Evolutionary conservation across 148 eudicot genomes (phyloP).

Genomic region (Rhododendron griersonianum): DNA sequence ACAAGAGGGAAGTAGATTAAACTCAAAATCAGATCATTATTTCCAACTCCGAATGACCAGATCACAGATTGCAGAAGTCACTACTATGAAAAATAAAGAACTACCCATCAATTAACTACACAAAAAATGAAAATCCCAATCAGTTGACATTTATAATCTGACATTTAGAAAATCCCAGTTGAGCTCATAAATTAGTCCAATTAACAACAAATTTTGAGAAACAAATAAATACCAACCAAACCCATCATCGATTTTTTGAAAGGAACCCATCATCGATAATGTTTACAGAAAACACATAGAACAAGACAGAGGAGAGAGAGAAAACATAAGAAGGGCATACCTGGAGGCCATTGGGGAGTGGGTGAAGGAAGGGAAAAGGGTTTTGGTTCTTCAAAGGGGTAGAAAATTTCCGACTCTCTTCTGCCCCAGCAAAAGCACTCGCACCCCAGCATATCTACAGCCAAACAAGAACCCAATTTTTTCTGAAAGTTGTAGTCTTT

Average conservation of each 20-base stretch:
- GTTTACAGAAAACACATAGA: neutral
- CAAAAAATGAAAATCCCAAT: neutral
- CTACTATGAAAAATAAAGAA: neutral
- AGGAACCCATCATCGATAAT: neutral
- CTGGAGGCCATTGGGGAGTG: constrained; percentile 24
- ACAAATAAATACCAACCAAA: neutral
- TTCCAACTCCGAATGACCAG: neutral
- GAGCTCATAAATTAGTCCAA: neutral
- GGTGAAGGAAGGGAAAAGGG: constrained; percentile 24
- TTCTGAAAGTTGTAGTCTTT: neutral
- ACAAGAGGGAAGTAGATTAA: neutral
- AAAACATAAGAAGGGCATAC: constrained; percentile 3
- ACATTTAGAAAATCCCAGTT: neutral
- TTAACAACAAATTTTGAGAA: neutral
- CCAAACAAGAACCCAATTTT: neutral
- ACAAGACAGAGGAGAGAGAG: neutral
- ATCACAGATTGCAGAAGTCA: neutral
- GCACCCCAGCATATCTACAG: constrained; percentile 15
- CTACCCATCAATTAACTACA: neutral
- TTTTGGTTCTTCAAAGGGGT: constrained; percentile 10
- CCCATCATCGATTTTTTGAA: neutral
- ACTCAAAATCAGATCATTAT: neutral
- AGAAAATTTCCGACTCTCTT: neutral
- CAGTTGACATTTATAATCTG: neutral
- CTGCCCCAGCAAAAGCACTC: constrained; percentile 23